Conservation (phyloP, 106 monocot species). For the Allium fistulosum region DNA sequence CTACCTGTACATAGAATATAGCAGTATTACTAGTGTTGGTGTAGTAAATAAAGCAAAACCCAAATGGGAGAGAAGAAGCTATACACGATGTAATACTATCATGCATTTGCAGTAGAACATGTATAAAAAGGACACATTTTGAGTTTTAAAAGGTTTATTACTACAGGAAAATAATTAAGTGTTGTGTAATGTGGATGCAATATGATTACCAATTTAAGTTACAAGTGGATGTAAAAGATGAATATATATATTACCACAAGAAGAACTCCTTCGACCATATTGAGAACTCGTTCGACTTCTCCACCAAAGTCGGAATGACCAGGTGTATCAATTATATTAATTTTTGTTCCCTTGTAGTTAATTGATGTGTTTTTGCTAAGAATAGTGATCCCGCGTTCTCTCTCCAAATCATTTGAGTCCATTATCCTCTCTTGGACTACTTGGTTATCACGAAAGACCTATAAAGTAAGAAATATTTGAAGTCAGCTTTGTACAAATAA, state of each 20-base stretch:
- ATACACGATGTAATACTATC: no score
- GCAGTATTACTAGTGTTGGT: no score
- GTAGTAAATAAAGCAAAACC: no score
- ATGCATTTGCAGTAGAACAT: neutral
- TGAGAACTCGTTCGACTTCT: conserved; percentile 95
- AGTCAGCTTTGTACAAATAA: neutral
- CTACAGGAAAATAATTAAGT: no score
- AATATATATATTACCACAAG: conserved; percentile 64
- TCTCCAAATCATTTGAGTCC: conserved; percentile 95
- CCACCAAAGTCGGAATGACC: conserved; percentile 99
- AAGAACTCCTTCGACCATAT: conserved; percentile 99
- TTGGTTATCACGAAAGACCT: conserved; percentile 99
- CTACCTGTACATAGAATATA: conserved; percentile 41
- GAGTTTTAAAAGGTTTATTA: no score
- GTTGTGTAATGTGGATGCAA: no score
- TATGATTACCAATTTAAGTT: no score
- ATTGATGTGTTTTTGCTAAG: conserved; percentile 99
- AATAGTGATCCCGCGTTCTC: conserved; percentile 97
- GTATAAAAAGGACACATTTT: neutral
- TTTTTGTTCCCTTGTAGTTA: conserved; percentile 85
- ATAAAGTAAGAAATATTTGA: conserved; percentile 14
- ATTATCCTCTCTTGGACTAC: conserved; percentile 92
- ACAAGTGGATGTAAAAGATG: neutral
- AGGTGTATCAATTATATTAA: conserved; percentile 97
- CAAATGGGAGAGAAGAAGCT: no score